phyloP scores from a whole-genome alignment of 108 stramenopile genomes.

The Cylindrotheca closterium region DNA sequence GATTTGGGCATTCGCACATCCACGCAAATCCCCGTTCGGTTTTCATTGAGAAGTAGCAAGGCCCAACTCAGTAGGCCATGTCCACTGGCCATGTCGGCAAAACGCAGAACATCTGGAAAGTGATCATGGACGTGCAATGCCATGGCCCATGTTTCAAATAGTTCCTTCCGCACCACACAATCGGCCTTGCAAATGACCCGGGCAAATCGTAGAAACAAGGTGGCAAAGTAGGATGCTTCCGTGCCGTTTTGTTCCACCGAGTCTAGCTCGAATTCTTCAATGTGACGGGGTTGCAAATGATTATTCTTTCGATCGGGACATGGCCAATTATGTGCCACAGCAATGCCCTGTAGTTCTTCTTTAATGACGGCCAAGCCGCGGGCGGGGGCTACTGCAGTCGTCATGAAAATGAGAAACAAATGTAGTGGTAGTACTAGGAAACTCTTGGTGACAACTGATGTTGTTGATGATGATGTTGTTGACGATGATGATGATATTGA shows the following conservation, averaged over 20 bases:
- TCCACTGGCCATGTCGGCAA: constrained; percentile 59
- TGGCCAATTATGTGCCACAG: neutral
- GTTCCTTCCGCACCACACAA: constrained; percentile 59
- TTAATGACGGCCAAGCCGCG: neutral
- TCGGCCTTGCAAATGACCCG: constrained; percentile 39
- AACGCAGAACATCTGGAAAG: constrained; percentile 34
- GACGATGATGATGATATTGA: no score
- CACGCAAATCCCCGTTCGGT: constrained; percentile 45
- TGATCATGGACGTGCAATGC: constrained; percentile 52
- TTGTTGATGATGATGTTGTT: no score
- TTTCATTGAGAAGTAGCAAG: constrained; percentile 41
- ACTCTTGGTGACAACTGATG: no score
- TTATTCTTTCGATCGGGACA: neutral
- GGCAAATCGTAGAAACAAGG: constrained; percentile 60
- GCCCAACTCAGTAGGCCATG: constrained; percentile 72
- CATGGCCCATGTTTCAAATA: constrained; percentile 71
- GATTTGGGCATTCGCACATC: constrained; percentile 60
- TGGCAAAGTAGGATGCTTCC: constrained; percentile 5
- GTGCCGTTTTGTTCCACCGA: no score
- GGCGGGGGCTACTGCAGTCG: no score
- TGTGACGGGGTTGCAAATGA: constrained; percentile 15
- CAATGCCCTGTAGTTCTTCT: neutral
- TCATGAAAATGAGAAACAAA: no score
- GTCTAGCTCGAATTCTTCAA: constrained; percentile 10
- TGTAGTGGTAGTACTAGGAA: no score